phyloP scores from a whole-genome alignment of 805 yeast species.

The Candida ipomoeae region DNA sequence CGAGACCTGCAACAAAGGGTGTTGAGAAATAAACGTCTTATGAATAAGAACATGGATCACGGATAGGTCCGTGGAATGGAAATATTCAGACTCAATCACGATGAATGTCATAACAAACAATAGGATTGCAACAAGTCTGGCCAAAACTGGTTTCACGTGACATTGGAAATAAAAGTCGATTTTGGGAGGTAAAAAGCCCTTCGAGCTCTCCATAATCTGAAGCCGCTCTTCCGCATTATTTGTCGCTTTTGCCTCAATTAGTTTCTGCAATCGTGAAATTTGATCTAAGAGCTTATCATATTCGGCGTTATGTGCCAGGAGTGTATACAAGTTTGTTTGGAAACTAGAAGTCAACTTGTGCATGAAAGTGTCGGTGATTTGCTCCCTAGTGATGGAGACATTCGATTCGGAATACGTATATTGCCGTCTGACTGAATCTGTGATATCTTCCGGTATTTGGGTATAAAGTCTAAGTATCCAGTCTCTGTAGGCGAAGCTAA shows the following conservation, averaged over 20 bases:
- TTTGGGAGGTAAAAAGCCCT: slow-evolving; percentile 5
- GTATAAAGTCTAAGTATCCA: slow-evolving; percentile 60
- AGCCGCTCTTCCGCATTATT: slow-evolving; percentile 15
- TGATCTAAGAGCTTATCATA: slow-evolving; percentile 48
- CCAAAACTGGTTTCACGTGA: slow-evolving; percentile 43
- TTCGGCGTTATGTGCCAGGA: slow-evolving; percentile 52
- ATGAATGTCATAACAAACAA: slow-evolving; percentile 46
- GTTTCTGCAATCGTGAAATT: slow-evolving; percentile 24
- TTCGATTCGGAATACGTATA: slow-evolving; percentile 20
- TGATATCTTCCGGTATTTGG: slow-evolving; percentile 39
- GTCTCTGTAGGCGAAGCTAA: slow-evolving; percentile 45
- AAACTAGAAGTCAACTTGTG: slow-evolving; percentile 49
- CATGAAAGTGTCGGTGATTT: slow-evolving; percentile 42
- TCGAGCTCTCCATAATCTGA: slow-evolving; percentile 5
- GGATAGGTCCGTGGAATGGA: slow-evolving; percentile 65
- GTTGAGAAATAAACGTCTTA: slow-evolving; percentile 24
- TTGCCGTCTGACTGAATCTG: slow-evolving; percentile 30
- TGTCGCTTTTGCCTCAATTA: slow-evolving; percentile 17
- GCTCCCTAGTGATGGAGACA: slow-evolving; percentile 23
- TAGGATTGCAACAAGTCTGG: slow-evolving; percentile 40
- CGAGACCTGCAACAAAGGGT: slow-evolving; percentile 28
- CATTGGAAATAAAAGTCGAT: slow-evolving; percentile 27
- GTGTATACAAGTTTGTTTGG: slow-evolving; percentile 48
- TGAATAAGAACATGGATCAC: slow-evolving; percentile 49
- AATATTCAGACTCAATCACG: slow-evolving; percentile 67